These are phyloP conservation scores for Triticum dicoccoides DNA, from an alignment of 176 grass and related monocot genomes.

Conservation along the genomic window DNA sequence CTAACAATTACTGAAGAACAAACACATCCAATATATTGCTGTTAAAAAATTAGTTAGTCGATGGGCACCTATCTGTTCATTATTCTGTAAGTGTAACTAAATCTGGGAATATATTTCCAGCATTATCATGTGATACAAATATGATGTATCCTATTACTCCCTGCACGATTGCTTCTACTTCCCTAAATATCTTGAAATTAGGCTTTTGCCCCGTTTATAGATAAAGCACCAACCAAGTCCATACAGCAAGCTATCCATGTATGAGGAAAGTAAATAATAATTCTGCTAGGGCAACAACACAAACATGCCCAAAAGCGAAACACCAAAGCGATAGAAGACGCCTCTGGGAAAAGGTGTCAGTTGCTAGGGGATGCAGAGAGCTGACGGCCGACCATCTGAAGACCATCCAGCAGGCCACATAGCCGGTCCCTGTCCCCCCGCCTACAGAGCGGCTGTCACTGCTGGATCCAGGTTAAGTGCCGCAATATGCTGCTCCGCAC, in stretches of 20 bases:
- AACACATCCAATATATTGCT: background rate
- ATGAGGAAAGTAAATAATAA: background rate
- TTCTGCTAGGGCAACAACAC: background rate
- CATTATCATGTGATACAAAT: background rate
- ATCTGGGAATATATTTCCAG: background rate
- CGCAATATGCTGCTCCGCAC: background rate
- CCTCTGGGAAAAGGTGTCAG: background rate
- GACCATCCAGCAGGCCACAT: background rate
- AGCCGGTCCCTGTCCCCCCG: background rate
- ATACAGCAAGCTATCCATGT: background rate
- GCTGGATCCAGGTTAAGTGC: background rate
- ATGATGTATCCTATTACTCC: background rate
- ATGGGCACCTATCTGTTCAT: background rate
- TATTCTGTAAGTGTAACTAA: background rate
- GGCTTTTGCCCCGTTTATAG: background rate
- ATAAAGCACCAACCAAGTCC: background rate
- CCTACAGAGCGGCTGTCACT: background rate
- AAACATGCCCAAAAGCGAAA: background rate
- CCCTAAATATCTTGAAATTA: background rate
- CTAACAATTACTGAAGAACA: background rate
- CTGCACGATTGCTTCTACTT: background rate
- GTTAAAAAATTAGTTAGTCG: background rate
- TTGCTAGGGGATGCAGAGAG: background rate
- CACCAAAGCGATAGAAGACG: background rate
- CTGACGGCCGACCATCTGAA: background rate